A percentile compares a stretch with the other conserved stretches of the same genome.
Evolutionary conservation across 225 moss, liverwort and hornwort genomes (phyloP).

Genomic region (Sphagnum tenellum): DNA sequence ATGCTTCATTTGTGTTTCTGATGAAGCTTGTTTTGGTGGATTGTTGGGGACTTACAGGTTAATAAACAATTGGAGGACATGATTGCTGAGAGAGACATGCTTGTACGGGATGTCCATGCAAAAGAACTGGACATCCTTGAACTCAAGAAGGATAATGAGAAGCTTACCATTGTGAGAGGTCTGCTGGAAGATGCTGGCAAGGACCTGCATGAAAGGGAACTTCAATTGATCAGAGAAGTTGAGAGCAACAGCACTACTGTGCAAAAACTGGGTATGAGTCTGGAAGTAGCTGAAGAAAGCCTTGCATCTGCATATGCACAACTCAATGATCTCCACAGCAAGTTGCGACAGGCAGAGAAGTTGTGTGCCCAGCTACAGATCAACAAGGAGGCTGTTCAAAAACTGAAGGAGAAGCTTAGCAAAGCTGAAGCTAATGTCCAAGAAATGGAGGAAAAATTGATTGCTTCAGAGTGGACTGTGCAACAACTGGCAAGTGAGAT

Average conservation of each 20-base stretch:
- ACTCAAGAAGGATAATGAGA: conserved; percentile 23
- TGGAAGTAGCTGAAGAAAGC: conserved; percentile 44
- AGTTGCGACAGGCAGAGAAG: conserved; percentile 34
- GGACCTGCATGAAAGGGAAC: conserved; percentile 37
- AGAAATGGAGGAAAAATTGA: conserved; percentile 67
- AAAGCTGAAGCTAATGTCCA: conserved; percentile 42
- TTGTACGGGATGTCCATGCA: conserved; percentile 25
- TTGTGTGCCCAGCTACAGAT: conserved; percentile 19
- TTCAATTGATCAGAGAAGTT: conserved; percentile 34
- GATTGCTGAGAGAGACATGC: conserved; percentile 28
- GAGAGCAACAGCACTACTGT: conserved; percentile 37
- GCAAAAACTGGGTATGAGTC: conserved; percentile 30
- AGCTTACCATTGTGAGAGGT: conserved; percentile 21
- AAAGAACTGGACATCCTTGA: conserved; percentile 24
- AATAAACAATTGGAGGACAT: conserved; percentile 35
- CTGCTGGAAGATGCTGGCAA: conserved; percentile 29
- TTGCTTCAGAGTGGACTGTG: conserved; percentile 79
- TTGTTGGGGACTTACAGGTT: conserved; percentile 12
- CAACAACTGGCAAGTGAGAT: conserved; percentile 69
- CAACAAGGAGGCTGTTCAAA: conserved; percentile 25
- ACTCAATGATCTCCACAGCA: conserved; percentile 31
- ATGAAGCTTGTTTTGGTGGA: too few species aligned
- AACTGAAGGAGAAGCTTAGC: conserved; percentile 34
- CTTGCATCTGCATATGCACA: conserved; percentile 17
- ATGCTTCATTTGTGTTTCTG: too few species aligned